Evolutionary conservation across 495 filamentous ascomycete genomes (phyloP), one percentile per base, ranked within the genome.

Genomic region (Tuber umbilicatum): DNA sequence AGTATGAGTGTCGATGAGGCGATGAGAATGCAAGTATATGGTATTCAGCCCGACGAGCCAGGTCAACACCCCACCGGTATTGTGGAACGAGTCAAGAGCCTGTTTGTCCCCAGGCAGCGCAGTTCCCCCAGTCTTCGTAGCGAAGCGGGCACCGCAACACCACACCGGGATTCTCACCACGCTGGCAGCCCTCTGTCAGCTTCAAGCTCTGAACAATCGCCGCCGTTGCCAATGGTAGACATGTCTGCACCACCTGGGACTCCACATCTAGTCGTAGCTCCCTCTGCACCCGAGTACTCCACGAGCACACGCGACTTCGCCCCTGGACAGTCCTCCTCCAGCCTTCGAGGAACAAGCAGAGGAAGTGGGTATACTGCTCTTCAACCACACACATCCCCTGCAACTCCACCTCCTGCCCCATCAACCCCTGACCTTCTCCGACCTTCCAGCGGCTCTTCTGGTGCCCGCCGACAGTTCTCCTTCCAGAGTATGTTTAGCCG

Each of bases 401-500:
- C 47, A 84, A 81, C 77, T 78, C 77, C 43, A 78, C 74, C 37
- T 81, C 83, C 79, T 72, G 83, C 71, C 71, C 82, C 21, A 85
- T 87, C 17, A 85, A 85, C 27, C 86, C 89, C 42, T 86, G 89
- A 50, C 85, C 86, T 67, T 7, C 70, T 79, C 64, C 77, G 80
- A 5, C 80, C 80, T 9, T 80, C 79, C 27, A 80, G 75, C 27
- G 75, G 40, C 55, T 70, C 72, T 81, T 82, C 38, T 72, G 86
- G 83, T 68, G 85, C 86, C n/a, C 84, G 83, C 78, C 90, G 95
- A 47, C 93, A 97, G 82, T 98, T 97, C 85, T 94, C 91, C 40
- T 98, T 98, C 86, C 90, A 94, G 69, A 78, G 39, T 35, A 76
- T 79, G 17, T 79, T 79, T 72, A 64, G 69, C 0, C 72, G 76